phyloP scores from a whole-genome alignment of 441 rosid genomes.

The Omphalea diandra region DNA sequence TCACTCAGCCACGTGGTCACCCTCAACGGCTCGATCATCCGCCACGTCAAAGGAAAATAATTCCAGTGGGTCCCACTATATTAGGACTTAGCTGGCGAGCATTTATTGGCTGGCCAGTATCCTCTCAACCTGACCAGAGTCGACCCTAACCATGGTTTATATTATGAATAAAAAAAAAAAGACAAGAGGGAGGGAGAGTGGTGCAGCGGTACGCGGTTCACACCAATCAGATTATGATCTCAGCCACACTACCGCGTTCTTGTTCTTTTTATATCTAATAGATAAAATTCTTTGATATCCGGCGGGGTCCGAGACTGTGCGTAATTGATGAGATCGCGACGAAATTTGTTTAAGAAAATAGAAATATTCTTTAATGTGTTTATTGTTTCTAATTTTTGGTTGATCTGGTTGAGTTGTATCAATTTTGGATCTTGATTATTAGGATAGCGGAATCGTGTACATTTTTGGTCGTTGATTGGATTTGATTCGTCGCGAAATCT shows the following conservation, averaged over 20 bases:
- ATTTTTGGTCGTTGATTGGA: background rate
- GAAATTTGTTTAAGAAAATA: constrained; percentile 1
- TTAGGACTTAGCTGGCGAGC: constrained; percentile 31
- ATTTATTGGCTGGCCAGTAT: constrained; percentile 30
- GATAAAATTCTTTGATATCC: no score
- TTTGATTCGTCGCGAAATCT: background rate
- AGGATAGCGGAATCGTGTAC: background rate
- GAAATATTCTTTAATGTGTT: background rate
- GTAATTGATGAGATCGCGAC: constrained; percentile 8
- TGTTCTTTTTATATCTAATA: background rate
- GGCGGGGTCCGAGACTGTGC: no score
- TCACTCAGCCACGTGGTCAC: background rate
- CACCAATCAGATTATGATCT: constrained; percentile 1
- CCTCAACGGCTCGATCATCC: background rate
- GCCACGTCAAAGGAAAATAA: constrained; percentile 32
- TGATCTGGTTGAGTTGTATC: constrained; percentile 15
- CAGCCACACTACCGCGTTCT: constrained; percentile 16
- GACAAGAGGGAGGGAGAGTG: background rate
- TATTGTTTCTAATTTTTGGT: no score
- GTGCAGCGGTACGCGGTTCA: constrained; percentile 29
- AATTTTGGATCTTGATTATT: constrained; percentile 12
- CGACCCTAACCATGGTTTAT: constrained; percentile 15
- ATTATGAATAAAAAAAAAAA: background rate
- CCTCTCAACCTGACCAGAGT: background rate
- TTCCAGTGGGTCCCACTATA: constrained; percentile 22